These are phyloP conservation scores for Tilletia caries DNA, from an alignment of 1,284 basidiomycete species.

Conservation along the genomic window DNA sequence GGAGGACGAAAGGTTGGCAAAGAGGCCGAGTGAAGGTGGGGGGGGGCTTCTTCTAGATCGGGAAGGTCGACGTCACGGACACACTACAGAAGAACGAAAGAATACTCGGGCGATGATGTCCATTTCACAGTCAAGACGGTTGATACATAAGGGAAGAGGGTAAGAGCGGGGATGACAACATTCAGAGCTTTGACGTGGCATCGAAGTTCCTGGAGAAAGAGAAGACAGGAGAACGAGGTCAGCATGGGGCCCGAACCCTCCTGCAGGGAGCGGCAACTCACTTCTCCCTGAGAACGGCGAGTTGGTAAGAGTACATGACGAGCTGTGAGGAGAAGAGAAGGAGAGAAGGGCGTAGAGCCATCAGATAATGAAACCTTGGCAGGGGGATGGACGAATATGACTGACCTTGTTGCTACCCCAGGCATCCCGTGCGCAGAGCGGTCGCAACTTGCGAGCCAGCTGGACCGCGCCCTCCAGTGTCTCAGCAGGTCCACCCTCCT, in stretches of 20 bases:
- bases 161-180: not conserved
- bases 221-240: not conserved
- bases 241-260: not conserved
- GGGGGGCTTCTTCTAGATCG: not conserved
- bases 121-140: not conserved
- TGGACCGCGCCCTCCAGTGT: constrained; percentile 60
- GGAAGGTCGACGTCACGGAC: no score
- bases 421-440: constrained; percentile 56
- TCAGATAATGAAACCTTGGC: not conserved
- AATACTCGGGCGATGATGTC: no score
- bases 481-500: constrained; percentile 59
- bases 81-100: no score
- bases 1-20: not conserved
- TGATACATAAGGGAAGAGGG: not conserved
- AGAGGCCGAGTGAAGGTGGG: not conserved
- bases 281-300: constrained; percentile 11
- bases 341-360: not conserved
- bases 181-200: constrained; percentile 11
- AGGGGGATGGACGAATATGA: no score
- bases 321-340: not conserved
- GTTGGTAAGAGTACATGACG: constrained; percentile 9
- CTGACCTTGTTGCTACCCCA: constrained; percentile 61
- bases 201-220: constrained; percentile 6
- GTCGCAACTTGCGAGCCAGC: constrained; percentile 55
- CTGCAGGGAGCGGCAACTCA: not conserved